Percentiles rank a stretch among this genome's conserved stretches.
These are phyloP conservation scores for Ophiostoma tasmaniense DNA, from an alignment of 2,329 filamentous ascomycete genomes.

Conservation along the genomic window DNA sequence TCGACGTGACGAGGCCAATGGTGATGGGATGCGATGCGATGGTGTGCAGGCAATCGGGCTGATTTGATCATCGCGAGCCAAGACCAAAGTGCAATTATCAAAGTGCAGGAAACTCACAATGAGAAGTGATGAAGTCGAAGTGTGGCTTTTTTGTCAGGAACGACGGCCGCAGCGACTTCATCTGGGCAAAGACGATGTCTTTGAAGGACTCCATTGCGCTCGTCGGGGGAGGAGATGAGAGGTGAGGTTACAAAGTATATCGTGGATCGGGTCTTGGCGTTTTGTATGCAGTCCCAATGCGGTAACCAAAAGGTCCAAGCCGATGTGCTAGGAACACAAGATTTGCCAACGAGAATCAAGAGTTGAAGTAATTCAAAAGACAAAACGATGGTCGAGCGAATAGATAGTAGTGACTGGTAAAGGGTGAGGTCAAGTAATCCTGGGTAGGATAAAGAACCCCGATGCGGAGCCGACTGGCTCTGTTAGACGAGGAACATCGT, in stretches of 20 bases:
- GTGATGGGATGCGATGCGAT: not conserved
- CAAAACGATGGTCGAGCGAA: not conserved
- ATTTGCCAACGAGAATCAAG: not conserved
- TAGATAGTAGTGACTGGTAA: not conserved
- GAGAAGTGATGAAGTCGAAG: slow-evolving; percentile 73
- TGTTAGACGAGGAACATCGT: slow-evolving; percentile 13
- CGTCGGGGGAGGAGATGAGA: not conserved
- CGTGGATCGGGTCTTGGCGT: not conserved
- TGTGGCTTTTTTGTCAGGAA: slow-evolving; percentile 54
- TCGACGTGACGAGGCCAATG: not conserved
- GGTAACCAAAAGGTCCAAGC: not conserved
- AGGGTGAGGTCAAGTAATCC: not conserved
- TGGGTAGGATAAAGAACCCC: not conserved
- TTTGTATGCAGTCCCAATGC: not conserved
- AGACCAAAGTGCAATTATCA: not conserved
- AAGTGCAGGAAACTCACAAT: slow-evolving; percentile 49
- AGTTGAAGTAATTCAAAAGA: not conserved
- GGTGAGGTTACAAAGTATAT: not conserved
- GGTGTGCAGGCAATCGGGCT: not conserved
- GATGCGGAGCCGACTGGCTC: slow-evolving; percentile 14
- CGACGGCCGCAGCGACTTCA: slow-evolving; percentile 45
- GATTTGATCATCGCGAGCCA: not conserved
- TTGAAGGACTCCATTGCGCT: slow-evolving; percentile 17
- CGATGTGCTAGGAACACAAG: not conserved
- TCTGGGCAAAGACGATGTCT: slow-evolving; percentile 31